Base-by-base conservation (phyloP, 108 stramenopile species). In the Skeletonema tropicum region DNA sequence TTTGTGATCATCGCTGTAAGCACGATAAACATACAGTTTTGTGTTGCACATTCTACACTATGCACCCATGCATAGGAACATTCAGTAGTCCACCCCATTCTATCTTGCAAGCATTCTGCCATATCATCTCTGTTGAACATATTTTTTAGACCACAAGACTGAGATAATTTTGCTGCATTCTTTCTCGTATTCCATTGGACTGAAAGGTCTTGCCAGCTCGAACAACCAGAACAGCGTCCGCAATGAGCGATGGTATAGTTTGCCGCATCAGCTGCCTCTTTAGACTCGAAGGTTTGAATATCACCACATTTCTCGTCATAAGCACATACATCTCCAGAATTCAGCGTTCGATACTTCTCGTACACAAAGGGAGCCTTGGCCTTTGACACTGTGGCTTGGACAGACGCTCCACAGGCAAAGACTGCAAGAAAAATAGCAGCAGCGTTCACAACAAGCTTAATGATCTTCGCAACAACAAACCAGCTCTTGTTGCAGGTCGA, bases 111-210 rank as follows among this genome's bases (percentile, higher is more conserved):
- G 2, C 72, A 55, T 32, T 33, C 11, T 12, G 73, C 66, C 39
- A 61, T 49, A 21, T n/a, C n/a, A 35, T 45, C 35, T n/a, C 52
- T 5, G 23, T 23, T 55, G 23, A 55, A 55, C 23, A 55, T 55
- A 10, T 55, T 55, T 23, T 23, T 6, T 7, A 55, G 23, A 3
- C 52, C 52, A 55, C 52, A 55, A 25, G 8, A 1, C 7, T 55
- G 52, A 5, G 52, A 25, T 55, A 55, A 23, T 23, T 55, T 55
- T 2, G 75, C 75, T 15, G 70, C 38, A 31, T 71, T 3, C 9
- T 25, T n/a, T 45, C 76, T 12, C 1, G 76, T 82, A 5, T 64
- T 77, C 81, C 81, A 82, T 38, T 82, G 76, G 6, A 82, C 26
- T 1, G 42, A 15, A 10, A 82, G 38, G 36, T 82, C 71, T 1